Conservation (phyloP, 441 rosid species). For the Pelargonium fulgidum region DNA sequence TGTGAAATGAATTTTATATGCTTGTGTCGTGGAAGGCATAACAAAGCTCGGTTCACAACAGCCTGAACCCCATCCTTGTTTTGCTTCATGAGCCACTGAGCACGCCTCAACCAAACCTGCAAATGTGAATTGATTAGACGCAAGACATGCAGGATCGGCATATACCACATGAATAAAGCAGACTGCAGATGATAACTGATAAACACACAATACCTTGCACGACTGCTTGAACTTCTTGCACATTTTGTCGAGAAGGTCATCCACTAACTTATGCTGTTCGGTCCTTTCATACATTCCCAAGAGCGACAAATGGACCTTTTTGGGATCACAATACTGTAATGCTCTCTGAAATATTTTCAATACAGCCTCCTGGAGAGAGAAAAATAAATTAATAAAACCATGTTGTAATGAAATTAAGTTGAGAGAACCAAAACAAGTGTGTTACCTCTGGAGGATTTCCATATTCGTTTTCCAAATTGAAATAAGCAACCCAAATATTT, state of each 20-base stretch:
- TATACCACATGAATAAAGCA: background rate
- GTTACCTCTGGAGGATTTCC: conserved; percentile 93
- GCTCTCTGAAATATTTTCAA: conserved; percentile 79
- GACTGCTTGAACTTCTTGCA: conserved; percentile 85
- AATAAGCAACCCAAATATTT: conserved; percentile 91
- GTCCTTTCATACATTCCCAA: conserved; percentile 82
- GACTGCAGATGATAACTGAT: conserved; percentile 7
- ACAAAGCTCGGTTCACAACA: conserved; percentile 59
- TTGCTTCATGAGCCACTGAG: conserved; percentile 50
- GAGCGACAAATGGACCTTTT: conserved; percentile 76
- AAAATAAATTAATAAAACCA: conserved; percentile 17
- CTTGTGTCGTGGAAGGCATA: conserved; percentile 76
- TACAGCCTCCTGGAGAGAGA: conserved; percentile 66
- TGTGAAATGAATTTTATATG: conserved; percentile 85
- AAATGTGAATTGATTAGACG: conserved; percentile 7
- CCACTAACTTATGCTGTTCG: conserved; percentile 61
- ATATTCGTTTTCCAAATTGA: conserved; percentile 86
- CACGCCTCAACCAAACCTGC: conserved; percentile 74
- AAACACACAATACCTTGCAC: conserved; percentile 56
- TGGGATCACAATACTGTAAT: conserved; percentile 77
- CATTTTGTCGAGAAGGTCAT: conserved; percentile 69
- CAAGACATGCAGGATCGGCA: background rate
- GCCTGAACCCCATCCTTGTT: conserved; percentile 58
- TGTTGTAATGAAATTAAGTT: conserved; percentile 7
- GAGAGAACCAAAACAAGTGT: background rate